Evolutionary conservation across 2,329 filamentous ascomycete genomes (phyloP), one percentile per base, ranked within the genome.

Genomic region (Aspergillus arachidicola): DNA sequence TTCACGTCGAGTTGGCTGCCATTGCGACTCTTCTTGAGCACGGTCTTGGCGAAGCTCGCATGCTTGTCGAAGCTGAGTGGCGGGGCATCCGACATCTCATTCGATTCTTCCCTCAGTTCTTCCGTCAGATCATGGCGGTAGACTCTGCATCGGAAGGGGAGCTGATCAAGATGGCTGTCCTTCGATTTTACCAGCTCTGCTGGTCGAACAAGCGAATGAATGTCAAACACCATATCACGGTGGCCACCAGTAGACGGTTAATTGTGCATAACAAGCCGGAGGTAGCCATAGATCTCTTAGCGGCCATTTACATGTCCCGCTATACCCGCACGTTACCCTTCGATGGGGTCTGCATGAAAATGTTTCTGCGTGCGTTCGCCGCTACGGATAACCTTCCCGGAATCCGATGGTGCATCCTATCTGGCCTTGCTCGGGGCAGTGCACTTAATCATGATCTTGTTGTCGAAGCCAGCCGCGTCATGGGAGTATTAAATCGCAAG

Each of bases 381-480:
- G 60, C 61, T 2, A 59, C 64, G 6, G 68, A 71, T 5, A 73
- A 78, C 36, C 59, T 76, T 9, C 69, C 71, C n/a, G 79, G 78
- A 2, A 65, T 79, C 3, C 76, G 78, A 56, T 80, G 79, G 79
- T 79, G 77, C 56, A 71, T 80, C 46, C 58, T 79, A 58, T 76
- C 76, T 2, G 75, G 71, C n/a, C 67, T 80, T 28, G 69, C 74
- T 32, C 75, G 78, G 32, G 64, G 66, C 3, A 76, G 73, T 36
- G 71, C 74, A 14, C 60, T 75, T 28, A 72, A 62, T 45, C 71
- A 60, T 28, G 70, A 76, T 55, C 73, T 80, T 32, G 64, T 78
- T 2, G 73, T 72, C 21, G 79, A 80, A 60, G 69, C 72, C 10
- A 68, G 71, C 32, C 73, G 73, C 6, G 57, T 75, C 32, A 48